A percentile compares a stretch with the other conserved stretches of the same genome.
Evolutionary conservation across 1,284 basidiomycete species (phyloP).

Genomic region (Rhodotorula sp.): DNA sequence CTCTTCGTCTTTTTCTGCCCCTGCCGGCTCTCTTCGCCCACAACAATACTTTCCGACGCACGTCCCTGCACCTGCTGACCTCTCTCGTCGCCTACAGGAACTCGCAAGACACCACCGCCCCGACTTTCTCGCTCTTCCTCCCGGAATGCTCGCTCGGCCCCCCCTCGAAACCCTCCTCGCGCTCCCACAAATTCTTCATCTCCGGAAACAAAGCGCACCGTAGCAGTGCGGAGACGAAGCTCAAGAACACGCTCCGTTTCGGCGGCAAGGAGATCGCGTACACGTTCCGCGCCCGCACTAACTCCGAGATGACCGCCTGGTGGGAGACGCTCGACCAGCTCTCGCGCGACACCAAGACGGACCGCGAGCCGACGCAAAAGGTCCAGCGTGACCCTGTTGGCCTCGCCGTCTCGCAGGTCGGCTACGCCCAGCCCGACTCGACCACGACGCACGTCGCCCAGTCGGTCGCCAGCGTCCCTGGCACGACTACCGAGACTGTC

Average conservation of each 20-base stretch:
- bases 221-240: constrained; percentile 24
- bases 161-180: constrained; percentile 33
- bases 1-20: background rate
- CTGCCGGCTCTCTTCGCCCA: too few relatives aligned
- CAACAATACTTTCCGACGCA: too few relatives aligned
- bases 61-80: background rate
- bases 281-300: constrained; percentile 44
- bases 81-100: constrained; percentile 17
- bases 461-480: constrained; percentile 18
- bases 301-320: constrained; percentile 43
- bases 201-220: constrained; percentile 26
- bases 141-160: constrained; percentile 43
- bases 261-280: constrained; percentile 44
- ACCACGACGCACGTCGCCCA: constrained; percentile 1
- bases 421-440: constrained; percentile 14
- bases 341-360: constrained; percentile 38
- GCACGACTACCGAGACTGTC: constrained; percentile 5
- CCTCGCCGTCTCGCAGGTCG: constrained; percentile 33
- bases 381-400: constrained; percentile 31
- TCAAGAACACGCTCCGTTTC: constrained; percentile 43
- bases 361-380: background rate
- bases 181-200: constrained; percentile 39
- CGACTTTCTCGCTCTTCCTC: constrained; percentile 45
- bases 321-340: constrained; percentile 42
- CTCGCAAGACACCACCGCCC: constrained; percentile 36